Conservation (phyloP, 768 basidiomycete genomes). For the Lactifluus piperatus region DNA sequence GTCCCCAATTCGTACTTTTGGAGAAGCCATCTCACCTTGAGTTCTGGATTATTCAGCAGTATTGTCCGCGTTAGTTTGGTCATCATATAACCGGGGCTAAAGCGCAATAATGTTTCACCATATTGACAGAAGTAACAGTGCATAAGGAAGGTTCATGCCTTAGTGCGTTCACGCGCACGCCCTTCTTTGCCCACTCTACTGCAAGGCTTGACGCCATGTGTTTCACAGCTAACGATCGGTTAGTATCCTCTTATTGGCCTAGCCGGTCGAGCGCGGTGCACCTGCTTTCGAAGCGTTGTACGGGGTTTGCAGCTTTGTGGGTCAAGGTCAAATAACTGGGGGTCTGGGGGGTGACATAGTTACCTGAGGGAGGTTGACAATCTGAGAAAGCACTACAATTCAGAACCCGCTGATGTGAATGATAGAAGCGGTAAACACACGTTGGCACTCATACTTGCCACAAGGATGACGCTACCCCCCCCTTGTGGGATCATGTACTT, state of each 20-base stretch:
- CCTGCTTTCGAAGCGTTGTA: slow-evolving; percentile 96
- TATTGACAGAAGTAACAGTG: slow-evolving; percentile 3
- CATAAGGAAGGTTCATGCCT: slow-evolving; percentile 36
- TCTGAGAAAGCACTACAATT: slow-evolving; percentile 33
- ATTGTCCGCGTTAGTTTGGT: slow-evolving; percentile 85
- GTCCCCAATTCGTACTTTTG: not conserved
- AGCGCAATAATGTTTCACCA: slow-evolving; percentile 6
- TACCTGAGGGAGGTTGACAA: slow-evolving; percentile 86
- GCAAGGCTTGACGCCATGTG: slow-evolving; percentile 91
- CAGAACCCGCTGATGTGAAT: slow-evolving; percentile 16
- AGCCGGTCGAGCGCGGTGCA: slow-evolving; percentile 25
- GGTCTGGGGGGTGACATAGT: not conserved
- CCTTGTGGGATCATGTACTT: slow-evolving; percentile 80
- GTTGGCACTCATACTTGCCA: slow-evolving; percentile 87
- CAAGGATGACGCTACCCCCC: slow-evolving; percentile 74
- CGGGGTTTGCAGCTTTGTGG: slow-evolving; percentile 69
- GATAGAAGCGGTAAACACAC: slow-evolving; percentile 35
- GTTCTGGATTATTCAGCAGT: slow-evolving; percentile 60
- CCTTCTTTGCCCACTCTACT: slow-evolving; percentile 92
- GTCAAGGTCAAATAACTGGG: not conserved
- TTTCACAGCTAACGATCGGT: slow-evolving; percentile 58
- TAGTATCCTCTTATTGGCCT: not conserved
- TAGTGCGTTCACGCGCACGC: slow-evolving; percentile 76
- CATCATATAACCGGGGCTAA: slow-evolving; percentile 88
- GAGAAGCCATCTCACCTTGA: slow-evolving; percentile 47